Evolutionary conservation across 768 basidiomycete genomes (phyloP), one percentile per base, ranked within the genome.

Genomic region (Dioszegia crocea): DNA sequence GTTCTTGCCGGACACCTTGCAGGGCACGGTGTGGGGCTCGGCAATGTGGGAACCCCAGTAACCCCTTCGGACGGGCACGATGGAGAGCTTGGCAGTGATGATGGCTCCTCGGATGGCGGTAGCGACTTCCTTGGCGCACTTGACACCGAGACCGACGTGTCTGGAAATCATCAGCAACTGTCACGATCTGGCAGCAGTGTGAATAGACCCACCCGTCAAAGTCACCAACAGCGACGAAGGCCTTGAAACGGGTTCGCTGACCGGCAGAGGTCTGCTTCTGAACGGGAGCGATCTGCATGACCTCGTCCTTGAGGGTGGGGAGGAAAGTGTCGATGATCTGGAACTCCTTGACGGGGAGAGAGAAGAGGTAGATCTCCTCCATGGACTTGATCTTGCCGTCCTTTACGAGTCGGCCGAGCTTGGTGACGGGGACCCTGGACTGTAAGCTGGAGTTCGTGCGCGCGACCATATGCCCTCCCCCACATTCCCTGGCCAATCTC

Each of bases 331-430:
- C 96, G 83, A 99, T 88, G 80, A 99, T 96, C 81, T 99, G 96
- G 84, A 81, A 98, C 81, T 99, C 96, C 82, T 98, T 99, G 80
- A 99, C 89, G 61, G 94, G 93, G 65, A 99, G 88, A 26, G 96
- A 99, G 86, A 98, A 99, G 76, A 99, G 92, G 82, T 98, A 99
- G 80, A 98, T 97, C 78, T 99, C 96, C 79, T 99, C 96, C 85
- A 99, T 93, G 47, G 92, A 96, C 81, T 94, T 97, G 83, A 99
- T 97, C 82, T 98, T 98, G 70, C 94, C 94, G 73, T 98, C 96
- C 81, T 96, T 97, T 44, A 97, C 93, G 75, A 99, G 85, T 80
- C 96, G 93, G 62, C 96, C 96, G 68, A 99, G 88, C 80, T 98
- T 99, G 79, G 96, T 98, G 80, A 97, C 93, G 71, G 96, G 94